Evolutionary conservation across 2,329 filamentous ascomycete species (phyloP), one percentile per base, ranked within the genome.

Genomic region (Aspergillus udagawae): DNA sequence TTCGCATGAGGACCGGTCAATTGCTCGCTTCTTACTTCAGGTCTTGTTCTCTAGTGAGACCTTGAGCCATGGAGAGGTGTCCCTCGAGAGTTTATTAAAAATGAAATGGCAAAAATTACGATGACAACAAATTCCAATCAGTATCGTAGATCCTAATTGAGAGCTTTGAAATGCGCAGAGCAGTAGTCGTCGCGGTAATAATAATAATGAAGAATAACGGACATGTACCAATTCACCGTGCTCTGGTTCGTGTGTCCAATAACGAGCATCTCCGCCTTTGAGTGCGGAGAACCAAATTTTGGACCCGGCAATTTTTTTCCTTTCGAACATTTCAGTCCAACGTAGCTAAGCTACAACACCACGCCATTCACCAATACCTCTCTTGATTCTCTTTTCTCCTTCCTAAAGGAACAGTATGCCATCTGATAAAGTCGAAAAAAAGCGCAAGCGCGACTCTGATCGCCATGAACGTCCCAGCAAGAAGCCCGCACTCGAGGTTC

Each of bases 381-480:
- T 49, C 6, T 10, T 9, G n/a, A 45, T 48, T 49, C 25, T 38
- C 12, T 23, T 25, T 10, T 20, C 14, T 17, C 21, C n/a, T 47
- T 8, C 9, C 27, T 9, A 38, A 21, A n/a, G 27, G 41, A 51
- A 12, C 49, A 67, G 29, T 52, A 76, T 76, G 74, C 66, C 68
- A 23, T 67, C 65, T 17, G 62, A 67, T 28, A 71, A 71, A 52
- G 58, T 66, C 38, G 77, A 80, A 52, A 82, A 79, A 67, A 83
- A 83, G 74, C 74, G 80, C 63, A 83, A 83, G 72, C 74, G 80
- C 56, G 69, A 70, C 52, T 75, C 75, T 4, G 76, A 77, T 51
- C 73, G 71, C 44, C 73, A 71, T 45, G 77, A 76, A 9, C 71
- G 72, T 21, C 75, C 80, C 2, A 79, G 71, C 66, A 83, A 83